Evolutionary conservation across 2,329 filamentous ascomycete species (phyloP).

Genomic region (Colletotrichum nymphaeae): DNA sequence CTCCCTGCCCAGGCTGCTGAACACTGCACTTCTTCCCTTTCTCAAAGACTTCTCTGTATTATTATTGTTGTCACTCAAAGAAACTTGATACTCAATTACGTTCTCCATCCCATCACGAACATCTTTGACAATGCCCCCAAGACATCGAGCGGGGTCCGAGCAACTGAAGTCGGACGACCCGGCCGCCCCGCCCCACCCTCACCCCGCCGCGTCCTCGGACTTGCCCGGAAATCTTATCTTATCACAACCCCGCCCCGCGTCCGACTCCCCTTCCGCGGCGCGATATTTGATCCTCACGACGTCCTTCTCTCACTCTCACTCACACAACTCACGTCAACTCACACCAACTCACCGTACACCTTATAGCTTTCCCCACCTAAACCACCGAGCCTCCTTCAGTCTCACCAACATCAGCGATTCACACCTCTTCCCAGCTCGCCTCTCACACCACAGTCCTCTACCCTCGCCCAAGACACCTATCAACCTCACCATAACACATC

Average conservation of each 20-base stretch:
- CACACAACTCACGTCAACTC: not conserved
- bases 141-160: not conserved
- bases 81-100: too few relatives aligned
- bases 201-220: constrained; percentile 2
- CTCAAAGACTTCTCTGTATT: too few relatives aligned
- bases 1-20: too few relatives aligned
- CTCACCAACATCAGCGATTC: not conserved
- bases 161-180: not conserved
- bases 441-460: not conserved
- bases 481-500: not conserved
- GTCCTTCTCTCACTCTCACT: not conserved
- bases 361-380: not conserved
- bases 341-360: not conserved
- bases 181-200: not conserved
- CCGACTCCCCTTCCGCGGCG: not conserved
- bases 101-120: too few relatives aligned
- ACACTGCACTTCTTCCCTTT: too few relatives aligned
- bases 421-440: not conserved
- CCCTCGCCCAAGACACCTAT: not conserved
- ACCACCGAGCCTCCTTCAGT: not conserved
- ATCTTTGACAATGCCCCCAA: not conserved
- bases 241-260: not conserved
- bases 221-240: constrained; percentile 4
- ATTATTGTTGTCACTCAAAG: too few relatives aligned
- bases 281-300: not conserved